phyloP scores from a whole-genome alignment of 2,329 filamentous ascomycete species.

The Colletotrichum sp. region DNA sequence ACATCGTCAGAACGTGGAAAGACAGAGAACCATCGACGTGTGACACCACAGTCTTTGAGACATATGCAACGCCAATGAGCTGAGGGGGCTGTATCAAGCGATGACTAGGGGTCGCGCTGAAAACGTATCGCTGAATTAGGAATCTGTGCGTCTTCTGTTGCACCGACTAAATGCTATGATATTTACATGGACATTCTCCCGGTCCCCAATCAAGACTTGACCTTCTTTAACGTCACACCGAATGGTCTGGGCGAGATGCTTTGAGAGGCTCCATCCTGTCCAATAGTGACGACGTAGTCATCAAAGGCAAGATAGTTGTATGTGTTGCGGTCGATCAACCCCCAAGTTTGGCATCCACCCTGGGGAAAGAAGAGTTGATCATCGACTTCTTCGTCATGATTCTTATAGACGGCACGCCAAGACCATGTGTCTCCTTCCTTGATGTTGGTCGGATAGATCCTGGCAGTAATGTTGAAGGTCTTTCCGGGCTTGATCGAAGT shows the following conservation, averaged over 20 bases:
- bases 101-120: background rate
- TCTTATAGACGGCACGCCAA: conserved; percentile 39
- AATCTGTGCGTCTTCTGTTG: too few species aligned
- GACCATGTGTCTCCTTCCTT: conserved; percentile 22
- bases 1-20: background rate
- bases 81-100: background rate
- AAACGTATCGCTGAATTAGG: too few species aligned
- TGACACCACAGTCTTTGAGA: background rate
- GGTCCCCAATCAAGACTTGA: background rate
- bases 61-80: background rate
- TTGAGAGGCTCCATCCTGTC: background rate
- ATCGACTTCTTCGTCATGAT: conserved; percentile 23
- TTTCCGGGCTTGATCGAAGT: background rate
- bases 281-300: conserved; percentile 30
- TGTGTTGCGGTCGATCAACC: conserved; percentile 33
- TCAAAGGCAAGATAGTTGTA: conserved; percentile 37
- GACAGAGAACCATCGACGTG: background rate
- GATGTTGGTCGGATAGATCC: conserved; percentile 11
- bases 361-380: conserved; percentile 31
- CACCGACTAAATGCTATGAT: too few species aligned
- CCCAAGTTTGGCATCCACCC: conserved; percentile 36
- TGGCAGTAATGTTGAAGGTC: background rate
- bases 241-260: conserved; percentile 7
- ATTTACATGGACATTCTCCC: background rate
- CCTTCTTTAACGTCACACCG: background rate